These are phyloP conservation scores for Crucibulum laeve DNA, from an alignment of 768 basidiomycete genomes.

Conservation along the genomic window DNA sequence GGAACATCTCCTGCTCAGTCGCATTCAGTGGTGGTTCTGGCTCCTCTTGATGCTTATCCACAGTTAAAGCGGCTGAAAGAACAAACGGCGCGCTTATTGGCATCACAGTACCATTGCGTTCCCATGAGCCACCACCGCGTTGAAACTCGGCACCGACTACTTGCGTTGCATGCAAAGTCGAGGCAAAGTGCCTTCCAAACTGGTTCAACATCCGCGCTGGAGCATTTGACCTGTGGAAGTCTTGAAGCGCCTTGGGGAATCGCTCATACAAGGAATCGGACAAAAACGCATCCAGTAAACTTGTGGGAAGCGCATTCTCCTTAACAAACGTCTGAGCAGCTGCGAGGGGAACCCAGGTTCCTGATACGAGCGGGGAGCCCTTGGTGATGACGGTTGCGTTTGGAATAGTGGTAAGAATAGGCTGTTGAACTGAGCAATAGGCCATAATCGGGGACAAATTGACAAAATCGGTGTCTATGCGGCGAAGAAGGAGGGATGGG, in stretches of 20 bases:
- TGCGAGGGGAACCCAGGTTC: constrained; percentile 67
- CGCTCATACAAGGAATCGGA: constrained; percentile 56
- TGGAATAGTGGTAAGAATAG: constrained; percentile 31
- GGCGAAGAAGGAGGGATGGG: constrained; percentile 52
- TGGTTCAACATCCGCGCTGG: constrained; percentile 46
- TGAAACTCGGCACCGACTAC: constrained; percentile 11
- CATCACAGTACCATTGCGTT: constrained; percentile 2
- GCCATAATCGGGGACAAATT: constrained; percentile 59
- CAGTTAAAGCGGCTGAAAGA: constrained; percentile 4
- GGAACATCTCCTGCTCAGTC: constrained; percentile 70
- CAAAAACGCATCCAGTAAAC: constrained; percentile 50
- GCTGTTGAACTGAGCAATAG: constrained; percentile 35
- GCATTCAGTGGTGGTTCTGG: constrained; percentile 58
- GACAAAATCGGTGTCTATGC: constrained; percentile 78
- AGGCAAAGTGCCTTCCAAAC: constrained; percentile 63
- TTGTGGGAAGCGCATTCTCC: constrained; percentile 33
- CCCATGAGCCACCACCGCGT: constrained; percentile 1
- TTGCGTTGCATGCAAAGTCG: constrained; percentile 39
- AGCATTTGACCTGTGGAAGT: constrained; percentile 46
- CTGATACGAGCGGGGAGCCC: constrained; percentile 49
- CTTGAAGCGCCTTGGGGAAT: constrained; percentile 60
- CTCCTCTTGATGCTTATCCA: constrained; percentile 14
- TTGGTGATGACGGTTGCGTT: constrained; percentile 48
- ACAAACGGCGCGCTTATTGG: constrained; percentile 7
- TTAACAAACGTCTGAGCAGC: constrained; percentile 50